Evolutionary conservation across 148 eudicot species (phyloP).

Genomic region (Spergularia bocconei): DNA sequence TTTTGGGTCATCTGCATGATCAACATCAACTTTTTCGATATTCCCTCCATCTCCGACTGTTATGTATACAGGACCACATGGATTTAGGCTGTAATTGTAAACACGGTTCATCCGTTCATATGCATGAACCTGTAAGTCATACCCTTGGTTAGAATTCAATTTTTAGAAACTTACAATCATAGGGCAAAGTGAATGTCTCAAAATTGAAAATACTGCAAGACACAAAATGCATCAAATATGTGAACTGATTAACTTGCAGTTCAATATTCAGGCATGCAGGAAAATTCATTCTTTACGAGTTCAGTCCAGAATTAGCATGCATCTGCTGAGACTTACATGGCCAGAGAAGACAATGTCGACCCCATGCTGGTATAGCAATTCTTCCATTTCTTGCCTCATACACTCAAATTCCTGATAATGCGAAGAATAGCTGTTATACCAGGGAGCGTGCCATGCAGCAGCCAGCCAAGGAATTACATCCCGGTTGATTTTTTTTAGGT

Average conservation of each 20-base stretch:
- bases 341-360: slow-evolving; percentile 90
- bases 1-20: slow-evolving; percentile 83
- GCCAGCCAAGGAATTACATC: slow-evolving; percentile 78
- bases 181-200: too few relatives aligned
- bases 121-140: slow-evolving; percentile 71
- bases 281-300: too few relatives aligned
- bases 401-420: slow-evolving; percentile 97
- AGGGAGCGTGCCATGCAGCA: slow-evolving; percentile 91
- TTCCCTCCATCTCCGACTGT: slow-evolving; percentile 94
- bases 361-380: slow-evolving; percentile 52
- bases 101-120: slow-evolving; percentile 94
- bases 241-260: background rate
- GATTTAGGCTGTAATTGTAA: slow-evolving; percentile 67
- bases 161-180: background rate
- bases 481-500: slow-evolving; percentile 52
- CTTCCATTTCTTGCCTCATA: slow-evolving; percentile 94
- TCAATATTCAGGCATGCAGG: background rate
- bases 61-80: slow-evolving; percentile 86
- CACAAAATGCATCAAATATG: background rate
- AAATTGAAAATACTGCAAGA: background rate
- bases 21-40: slow-evolving; percentile 75
- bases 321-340: slow-evolving; percentile 56
- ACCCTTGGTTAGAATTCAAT: background rate
- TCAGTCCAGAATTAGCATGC: background rate
- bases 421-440: slow-evolving; percentile 94